phyloP scores from a whole-genome alignment of 108 stramenopile species.

The Nannochloropsis salina region DNA sequence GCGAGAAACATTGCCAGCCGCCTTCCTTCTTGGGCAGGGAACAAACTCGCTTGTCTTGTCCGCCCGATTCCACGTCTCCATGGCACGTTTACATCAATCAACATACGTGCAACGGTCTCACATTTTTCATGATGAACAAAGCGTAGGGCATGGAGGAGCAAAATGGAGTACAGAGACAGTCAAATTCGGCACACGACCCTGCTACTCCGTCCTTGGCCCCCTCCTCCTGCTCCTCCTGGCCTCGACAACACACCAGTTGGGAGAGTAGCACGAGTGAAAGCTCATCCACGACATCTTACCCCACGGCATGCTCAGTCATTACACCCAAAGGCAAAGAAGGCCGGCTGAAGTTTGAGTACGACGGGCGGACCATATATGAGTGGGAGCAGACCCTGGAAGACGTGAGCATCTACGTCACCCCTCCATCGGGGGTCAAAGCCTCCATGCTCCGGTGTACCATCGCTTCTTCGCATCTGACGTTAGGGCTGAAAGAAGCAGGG shows the following conservation, averaged over 20 bases:
- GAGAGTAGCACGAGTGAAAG: not conserved
- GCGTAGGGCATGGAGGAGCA: too few relatives aligned
- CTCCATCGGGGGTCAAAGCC: slow-evolving; percentile 55
- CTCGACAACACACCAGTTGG: not conserved
- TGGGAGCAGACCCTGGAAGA: slow-evolving; percentile 92
- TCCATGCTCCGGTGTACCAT: slow-evolving; percentile 52
- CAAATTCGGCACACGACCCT: too few relatives aligned
- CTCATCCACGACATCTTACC: not conserved
- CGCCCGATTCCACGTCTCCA: too few relatives aligned
- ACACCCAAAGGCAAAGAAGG: slow-evolving; percentile 46
- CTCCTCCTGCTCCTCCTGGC: not conserved
- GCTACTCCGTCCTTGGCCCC: not conserved
- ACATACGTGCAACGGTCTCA: too few relatives aligned
- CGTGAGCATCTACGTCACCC: slow-evolving; percentile 70
- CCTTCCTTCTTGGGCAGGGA: too few relatives aligned
- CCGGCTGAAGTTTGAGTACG: slow-evolving; percentile 46
- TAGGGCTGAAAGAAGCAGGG: slow-evolving; percentile 59
- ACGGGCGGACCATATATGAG: slow-evolving; percentile 71
- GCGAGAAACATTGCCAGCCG: too few relatives aligned
- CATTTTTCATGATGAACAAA: too few relatives aligned
- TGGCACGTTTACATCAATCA: too few relatives aligned
- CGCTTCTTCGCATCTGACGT: slow-evolving; percentile 35
- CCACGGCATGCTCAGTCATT: not conserved
- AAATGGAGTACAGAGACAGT: too few relatives aligned
- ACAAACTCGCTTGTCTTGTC: too few relatives aligned